Conservation (phyloP, 1,139 yeast species). For the Yamadazyma friedrichii region DNA sequence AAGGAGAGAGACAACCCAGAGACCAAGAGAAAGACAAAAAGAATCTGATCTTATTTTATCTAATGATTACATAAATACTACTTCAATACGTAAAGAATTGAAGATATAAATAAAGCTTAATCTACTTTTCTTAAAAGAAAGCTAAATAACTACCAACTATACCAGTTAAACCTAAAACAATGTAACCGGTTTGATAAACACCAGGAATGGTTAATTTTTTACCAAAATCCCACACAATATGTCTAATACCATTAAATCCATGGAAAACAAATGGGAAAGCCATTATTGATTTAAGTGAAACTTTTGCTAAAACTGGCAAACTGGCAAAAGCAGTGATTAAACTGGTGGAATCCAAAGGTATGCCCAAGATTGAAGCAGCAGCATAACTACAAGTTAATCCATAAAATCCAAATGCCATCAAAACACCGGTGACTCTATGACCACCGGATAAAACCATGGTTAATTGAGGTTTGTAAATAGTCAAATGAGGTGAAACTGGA, state of each 20-base stretch:
- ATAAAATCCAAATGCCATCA: slow-evolving; percentile 76
- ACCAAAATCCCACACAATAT: slow-evolving; percentile 89
- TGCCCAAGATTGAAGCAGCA: slow-evolving; percentile 61
- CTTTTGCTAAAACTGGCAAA: slow-evolving; percentile 63
- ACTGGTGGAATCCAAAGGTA: slow-evolving; percentile 61
- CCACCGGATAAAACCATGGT: slow-evolving; percentile 77
- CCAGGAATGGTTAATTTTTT: slow-evolving; percentile 76
- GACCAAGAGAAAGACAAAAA: too few relatives aligned
- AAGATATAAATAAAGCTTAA: not conserved
- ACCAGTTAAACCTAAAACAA: slow-evolving; percentile 72
- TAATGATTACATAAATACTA: not conserved
- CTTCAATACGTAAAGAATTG: not conserved
- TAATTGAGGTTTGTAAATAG: slow-evolving; percentile 86
- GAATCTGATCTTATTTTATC: too few relatives aligned
- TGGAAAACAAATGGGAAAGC: slow-evolving; percentile 90
- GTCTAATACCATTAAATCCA: slow-evolving; percentile 83
- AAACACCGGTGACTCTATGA: slow-evolving; percentile 89
- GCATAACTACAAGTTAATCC: slow-evolving; percentile 77
- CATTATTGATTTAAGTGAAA: slow-evolving; percentile 64
- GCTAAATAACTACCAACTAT: slow-evolving; percentile 59
- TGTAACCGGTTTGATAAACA: slow-evolving; percentile 89
- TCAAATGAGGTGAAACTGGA: slow-evolving; percentile 89
- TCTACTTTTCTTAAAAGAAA: slow-evolving; percentile 37
- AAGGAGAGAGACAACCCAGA: too few relatives aligned
- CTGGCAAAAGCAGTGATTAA: slow-evolving; percentile 54